phyloP scores from a whole-genome alignment of 2,329 filamentous ascomycete genomes.

The Ciborinia camelliae region DNA sequence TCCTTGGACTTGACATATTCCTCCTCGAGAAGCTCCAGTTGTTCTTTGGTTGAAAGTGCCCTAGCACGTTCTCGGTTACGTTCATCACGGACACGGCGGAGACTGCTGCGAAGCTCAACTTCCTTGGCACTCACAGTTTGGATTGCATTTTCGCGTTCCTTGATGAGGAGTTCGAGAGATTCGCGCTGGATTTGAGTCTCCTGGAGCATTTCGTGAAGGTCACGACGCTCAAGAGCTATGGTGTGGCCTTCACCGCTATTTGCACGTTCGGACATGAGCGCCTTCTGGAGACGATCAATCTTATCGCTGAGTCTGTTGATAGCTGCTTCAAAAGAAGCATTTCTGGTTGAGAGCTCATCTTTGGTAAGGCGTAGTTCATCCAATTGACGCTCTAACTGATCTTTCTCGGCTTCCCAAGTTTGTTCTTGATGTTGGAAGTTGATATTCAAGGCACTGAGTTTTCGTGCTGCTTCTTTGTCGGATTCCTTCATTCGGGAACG shows the following conservation, averaged over 20 bases:
- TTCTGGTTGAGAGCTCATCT: slow-evolving; percentile 38
- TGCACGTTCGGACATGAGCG: slow-evolving; percentile 53
- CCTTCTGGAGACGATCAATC: slow-evolving; percentile 43
- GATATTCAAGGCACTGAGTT: slow-evolving; percentile 46
- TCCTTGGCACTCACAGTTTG: slow-evolving; percentile 55
- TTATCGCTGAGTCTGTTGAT: slow-evolving; percentile 49
- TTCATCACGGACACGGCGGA: slow-evolving; percentile 67
- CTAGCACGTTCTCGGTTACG: slow-evolving; percentile 44
- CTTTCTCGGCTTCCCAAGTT: slow-evolving; percentile 37
- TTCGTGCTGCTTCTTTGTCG: slow-evolving; percentile 41
- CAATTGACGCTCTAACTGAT: slow-evolving; percentile 41
- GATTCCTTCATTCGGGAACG: slow-evolving; percentile 48
- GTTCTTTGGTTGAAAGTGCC: slow-evolving; percentile 25
- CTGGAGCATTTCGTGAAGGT: slow-evolving; percentile 58
- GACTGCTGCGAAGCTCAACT: slow-evolving; percentile 59
- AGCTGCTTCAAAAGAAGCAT: slow-evolving; percentile 45
- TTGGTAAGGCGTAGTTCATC: slow-evolving; percentile 47
- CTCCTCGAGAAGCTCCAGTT: slow-evolving; percentile 37
- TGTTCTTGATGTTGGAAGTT: slow-evolving; percentile 50
- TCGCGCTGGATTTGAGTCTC: slow-evolving; percentile 62
- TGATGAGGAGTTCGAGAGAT: slow-evolving; percentile 68
- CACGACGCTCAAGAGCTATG: slow-evolving; percentile 54
- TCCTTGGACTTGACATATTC: slow-evolving; percentile 38
- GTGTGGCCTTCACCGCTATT: slow-evolving; percentile 57
- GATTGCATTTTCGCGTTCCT: slow-evolving; percentile 65